phyloP scores from a whole-genome alignment of 1,284 basidiomycete species.

The Moesziomyces sp. region DNA sequence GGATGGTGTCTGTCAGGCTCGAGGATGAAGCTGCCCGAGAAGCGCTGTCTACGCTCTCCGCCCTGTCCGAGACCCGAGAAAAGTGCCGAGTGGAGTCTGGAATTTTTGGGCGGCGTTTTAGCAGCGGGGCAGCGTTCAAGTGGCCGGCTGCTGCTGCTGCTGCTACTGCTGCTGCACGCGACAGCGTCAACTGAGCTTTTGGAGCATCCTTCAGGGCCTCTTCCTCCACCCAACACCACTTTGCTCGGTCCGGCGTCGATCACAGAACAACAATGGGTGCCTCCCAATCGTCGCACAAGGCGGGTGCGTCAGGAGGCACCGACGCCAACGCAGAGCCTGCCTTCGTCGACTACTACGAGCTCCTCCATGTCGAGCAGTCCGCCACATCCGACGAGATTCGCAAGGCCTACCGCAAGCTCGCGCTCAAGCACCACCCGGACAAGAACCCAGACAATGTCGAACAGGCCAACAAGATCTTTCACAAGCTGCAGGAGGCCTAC shows the following conservation, averaged over 20 bases:
- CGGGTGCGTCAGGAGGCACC: constrained; percentile 32
- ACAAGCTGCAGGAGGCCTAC: constrained; percentile 90
- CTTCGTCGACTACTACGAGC: constrained; percentile 63
- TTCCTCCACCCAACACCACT: neutral
- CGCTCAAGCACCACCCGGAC: constrained; percentile 69
- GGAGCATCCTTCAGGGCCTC: too few relatives aligned
- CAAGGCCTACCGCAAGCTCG: constrained; percentile 65
- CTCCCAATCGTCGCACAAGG: constrained; percentile 47
- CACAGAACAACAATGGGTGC: constrained; percentile 29
- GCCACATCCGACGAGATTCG: constrained; percentile 64
- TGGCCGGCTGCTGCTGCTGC: neutral
- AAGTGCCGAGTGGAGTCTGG: neutral
- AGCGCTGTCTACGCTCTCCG: too few relatives aligned
- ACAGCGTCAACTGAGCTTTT: constrained; percentile 3
- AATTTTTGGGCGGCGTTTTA: constrained; percentile 19
- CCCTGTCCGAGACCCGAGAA: too few relatives aligned
- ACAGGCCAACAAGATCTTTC: constrained; percentile 87
- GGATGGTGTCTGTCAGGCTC: neutral
- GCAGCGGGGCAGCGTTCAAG: neutral
- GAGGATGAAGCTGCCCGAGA: neutral
- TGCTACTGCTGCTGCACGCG: constrained; percentile 6
- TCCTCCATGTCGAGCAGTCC: constrained; percentile 59
- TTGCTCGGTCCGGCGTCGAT: neutral
- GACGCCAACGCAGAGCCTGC: constrained; percentile 42
- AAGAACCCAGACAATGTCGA: constrained; percentile 75